These are phyloP conservation scores for Paralagenidium karlingii DNA, from an alignment of 352 stramenopile species.

Conservation along the genomic window DNA sequence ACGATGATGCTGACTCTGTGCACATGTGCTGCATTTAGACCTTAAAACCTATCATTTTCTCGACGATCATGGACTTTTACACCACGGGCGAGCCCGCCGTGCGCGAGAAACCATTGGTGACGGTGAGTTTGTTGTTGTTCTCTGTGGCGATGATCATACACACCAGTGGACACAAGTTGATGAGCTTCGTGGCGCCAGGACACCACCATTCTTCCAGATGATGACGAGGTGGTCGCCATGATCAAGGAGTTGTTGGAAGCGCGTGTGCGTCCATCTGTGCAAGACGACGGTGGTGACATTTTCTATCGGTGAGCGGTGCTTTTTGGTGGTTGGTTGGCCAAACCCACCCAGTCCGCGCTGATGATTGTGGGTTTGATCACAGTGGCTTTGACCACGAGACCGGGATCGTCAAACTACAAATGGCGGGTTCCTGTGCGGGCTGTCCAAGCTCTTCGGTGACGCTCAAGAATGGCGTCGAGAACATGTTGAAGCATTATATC, in stretches of 20 bases:
- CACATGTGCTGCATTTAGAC: conserved; percentile 68
- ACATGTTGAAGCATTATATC: conserved; percentile 99
- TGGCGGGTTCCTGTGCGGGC: conserved; percentile 94
- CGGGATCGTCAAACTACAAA: conserved; percentile 82
- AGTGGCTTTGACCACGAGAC: conserved; percentile 92
- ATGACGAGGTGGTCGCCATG: conserved; percentile 98
- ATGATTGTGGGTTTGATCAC: not conserved
- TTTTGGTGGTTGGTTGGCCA: not conserved
- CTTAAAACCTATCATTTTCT: too few relatives aligned
- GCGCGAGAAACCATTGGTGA: conserved; percentile 75
- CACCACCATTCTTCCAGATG: conserved; percentile 92
- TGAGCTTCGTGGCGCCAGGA: conserved; percentile 19
- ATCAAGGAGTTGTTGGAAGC: conserved; percentile 99
- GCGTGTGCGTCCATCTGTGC: conserved; percentile 96
- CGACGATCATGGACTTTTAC: conserved; percentile 98
- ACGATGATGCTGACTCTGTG: not conserved
- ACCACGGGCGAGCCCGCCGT: conserved; percentile 81
- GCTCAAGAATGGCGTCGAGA: conserved; percentile 99
- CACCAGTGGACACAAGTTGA: not conserved
- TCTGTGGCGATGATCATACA: not conserved
- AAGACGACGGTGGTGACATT: conserved; percentile 99
- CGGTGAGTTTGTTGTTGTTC: conserved; percentile 15
- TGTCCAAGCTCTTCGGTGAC: conserved; percentile 97
- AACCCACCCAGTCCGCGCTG: not conserved
- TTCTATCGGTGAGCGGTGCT: conserved; percentile 74